Percentiles rank a stretch among this genome's conserved stretches.
These are phyloP conservation scores for Talaromyces sp. DNA, from an alignment of 2,329 filamentous ascomycete genomes.

Conservation along the genomic window DNA sequence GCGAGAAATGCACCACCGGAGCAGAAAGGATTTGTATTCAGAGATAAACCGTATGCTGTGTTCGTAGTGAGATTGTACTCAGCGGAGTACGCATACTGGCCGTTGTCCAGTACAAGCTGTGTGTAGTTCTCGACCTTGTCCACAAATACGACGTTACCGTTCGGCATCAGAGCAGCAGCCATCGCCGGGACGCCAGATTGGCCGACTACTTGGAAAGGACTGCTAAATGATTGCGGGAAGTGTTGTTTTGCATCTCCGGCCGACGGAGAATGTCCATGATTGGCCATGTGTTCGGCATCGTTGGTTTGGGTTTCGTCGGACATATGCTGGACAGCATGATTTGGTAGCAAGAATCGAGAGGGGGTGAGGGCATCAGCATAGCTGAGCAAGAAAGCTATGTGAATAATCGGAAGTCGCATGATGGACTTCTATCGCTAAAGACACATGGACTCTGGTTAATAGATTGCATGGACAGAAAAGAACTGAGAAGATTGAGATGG, in stretches of 20 bases:
- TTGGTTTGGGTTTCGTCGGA: not conserved
- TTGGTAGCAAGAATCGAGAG: not conserved
- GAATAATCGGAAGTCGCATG: not conserved
- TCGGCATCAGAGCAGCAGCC: conserved; percentile 59
- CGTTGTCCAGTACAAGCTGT: conserved; percentile 52
- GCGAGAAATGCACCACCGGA: conserved; percentile 58
- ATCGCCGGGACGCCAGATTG: conserved; percentile 61
- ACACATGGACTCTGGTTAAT: not conserved
- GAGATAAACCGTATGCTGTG: conserved; percentile 46
- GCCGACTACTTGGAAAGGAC: conserved; percentile 50
- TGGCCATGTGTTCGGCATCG: conserved; percentile 21
- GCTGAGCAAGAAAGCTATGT: not conserved
- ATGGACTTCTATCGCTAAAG: not conserved
- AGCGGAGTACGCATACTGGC: conserved; percentile 58
- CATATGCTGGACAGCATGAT: not conserved
- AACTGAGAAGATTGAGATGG: not conserved
- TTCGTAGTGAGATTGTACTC: conserved; percentile 57
- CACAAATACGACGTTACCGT: conserved; percentile 58
- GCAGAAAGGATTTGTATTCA: conserved; percentile 61
- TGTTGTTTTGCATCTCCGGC: not conserved
- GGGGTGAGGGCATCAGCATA: not conserved
- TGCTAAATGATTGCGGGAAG: conserved; percentile 33
- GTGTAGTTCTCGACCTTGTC: conserved; percentile 65
- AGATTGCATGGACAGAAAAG: not conserved
- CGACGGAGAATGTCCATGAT: not conserved